Conservation (phyloP, 495 filamentous ascomycete species). For the Neohortaea acidophila region DNA sequence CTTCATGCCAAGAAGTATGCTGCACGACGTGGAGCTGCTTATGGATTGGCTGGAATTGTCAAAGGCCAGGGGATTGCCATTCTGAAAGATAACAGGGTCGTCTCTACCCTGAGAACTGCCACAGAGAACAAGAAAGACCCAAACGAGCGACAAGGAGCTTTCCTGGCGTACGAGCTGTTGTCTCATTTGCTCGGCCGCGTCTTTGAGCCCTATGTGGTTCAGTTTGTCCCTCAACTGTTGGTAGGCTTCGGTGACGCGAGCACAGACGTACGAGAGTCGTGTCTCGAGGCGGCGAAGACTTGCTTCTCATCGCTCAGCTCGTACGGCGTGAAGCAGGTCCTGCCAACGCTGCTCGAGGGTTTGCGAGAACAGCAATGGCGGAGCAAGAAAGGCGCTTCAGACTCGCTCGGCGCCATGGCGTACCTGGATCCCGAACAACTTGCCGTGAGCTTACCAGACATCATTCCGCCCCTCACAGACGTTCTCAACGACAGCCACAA, state of each 20-base stretch:
- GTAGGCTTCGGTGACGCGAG: slow-evolving; percentile 77
- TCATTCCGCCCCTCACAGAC: slow-evolving; percentile 84
- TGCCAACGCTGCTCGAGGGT: slow-evolving; percentile 82
- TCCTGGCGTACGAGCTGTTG: slow-evolving; percentile 80
- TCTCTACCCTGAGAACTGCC: slow-evolving; percentile 59
- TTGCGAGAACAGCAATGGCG: slow-evolving; percentile 93
- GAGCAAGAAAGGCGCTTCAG: slow-evolving; percentile 94
- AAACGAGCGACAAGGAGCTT: slow-evolving; percentile 73
- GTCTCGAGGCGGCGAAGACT: slow-evolving; percentile 81
- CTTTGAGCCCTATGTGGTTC: slow-evolving; percentile 93
- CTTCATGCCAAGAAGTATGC: slow-evolving; percentile 79
- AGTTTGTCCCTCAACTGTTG: slow-evolving; percentile 82
- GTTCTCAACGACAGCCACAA: slow-evolving; percentile 97
- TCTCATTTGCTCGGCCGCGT: slow-evolving; percentile 69
- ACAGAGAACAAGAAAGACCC: slow-evolving; percentile 84
- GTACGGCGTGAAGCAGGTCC: slow-evolving; percentile 84
- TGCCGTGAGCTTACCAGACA: slow-evolving; percentile 79
- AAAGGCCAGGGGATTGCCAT: slow-evolving; percentile 70
- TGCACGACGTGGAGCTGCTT: slow-evolving; percentile 78
- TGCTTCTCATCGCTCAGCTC: slow-evolving; percentile 88
- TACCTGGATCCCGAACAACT: slow-evolving; percentile 92
- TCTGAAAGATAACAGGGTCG: slow-evolving; percentile 69
- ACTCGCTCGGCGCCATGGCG: slow-evolving; percentile 91
- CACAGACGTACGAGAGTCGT: slow-evolving; percentile 79
- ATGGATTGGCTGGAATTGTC: slow-evolving; percentile 83